Evolutionary conservation across 345 rosid species (phyloP).

Genomic region (Arabidopsis arenosa): DNA sequence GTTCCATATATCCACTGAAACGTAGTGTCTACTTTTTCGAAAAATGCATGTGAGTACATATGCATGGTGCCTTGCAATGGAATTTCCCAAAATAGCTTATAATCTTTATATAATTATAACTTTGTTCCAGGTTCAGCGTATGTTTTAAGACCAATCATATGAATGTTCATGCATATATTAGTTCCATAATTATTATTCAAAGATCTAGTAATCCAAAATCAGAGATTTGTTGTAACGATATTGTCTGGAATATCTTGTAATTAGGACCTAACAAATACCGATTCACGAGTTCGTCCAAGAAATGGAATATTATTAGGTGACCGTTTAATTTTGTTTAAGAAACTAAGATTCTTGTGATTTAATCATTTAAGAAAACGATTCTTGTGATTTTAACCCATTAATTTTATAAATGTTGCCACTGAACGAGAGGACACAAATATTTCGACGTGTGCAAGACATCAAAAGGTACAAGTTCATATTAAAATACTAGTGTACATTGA

Average conservation of each 20-base stretch:
- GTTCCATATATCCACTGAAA: neutral
- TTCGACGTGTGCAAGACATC: constrained; percentile 18
- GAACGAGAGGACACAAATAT: constrained; percentile 28
- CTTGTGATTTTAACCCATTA: constrained; percentile 6
- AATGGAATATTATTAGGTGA: constrained; percentile 33
- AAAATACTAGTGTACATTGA: neutral
- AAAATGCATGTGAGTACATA: constrained; percentile 25
- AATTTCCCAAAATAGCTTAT: constrained; percentile 35
- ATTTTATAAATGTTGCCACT: constrained; percentile 14
- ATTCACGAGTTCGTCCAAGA: constrained; percentile 20
- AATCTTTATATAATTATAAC: neutral
- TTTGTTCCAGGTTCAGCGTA: constrained; percentile 31
- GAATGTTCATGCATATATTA: constrained; percentile 35
- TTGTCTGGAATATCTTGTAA: constrained; percentile 43
- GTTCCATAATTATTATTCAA: constrained; percentile 8
- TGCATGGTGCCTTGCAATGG: neutral
- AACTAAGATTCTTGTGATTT: constrained; percentile 24
- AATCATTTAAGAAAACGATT: neutral
- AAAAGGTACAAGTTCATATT: neutral
- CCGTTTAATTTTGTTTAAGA: constrained; percentile 21
- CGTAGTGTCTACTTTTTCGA: neutral
- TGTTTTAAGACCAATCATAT: constrained; percentile 39
- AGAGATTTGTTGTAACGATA: constrained; percentile 41
- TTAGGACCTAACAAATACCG: constrained; percentile 20
- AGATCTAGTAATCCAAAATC: constrained; percentile 39